phyloP scores from a whole-genome alignment of 768 basidiomycete genomes.

The Pleurotus tuoliensis region DNA sequence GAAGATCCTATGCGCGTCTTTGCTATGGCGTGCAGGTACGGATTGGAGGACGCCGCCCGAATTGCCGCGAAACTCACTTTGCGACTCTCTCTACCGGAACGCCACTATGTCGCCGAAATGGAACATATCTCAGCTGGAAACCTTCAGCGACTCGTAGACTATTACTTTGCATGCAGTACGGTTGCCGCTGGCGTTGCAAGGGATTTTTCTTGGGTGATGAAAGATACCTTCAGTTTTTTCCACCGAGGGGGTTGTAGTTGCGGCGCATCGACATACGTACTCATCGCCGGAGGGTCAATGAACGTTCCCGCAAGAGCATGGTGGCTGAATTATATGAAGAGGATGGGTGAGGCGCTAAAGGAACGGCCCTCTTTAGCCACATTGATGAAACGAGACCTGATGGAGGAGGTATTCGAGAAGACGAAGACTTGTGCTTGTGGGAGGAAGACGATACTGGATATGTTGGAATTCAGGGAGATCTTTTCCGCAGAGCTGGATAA shows the following conservation, averaged over 20 bases:
- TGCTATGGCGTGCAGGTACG: conserved; percentile 15
- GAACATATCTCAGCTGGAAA: conserved; percentile 25
- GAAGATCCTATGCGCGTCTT: conserved; percentile 16
- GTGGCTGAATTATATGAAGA: conserved; percentile 18
- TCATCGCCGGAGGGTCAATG: conserved; percentile 11
- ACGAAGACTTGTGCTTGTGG: conserved; percentile 15
- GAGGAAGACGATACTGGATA: conserved; percentile 14
- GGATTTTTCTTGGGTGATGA: conserved; percentile 16
- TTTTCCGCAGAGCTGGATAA: conserved; percentile 18
- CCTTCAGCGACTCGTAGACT: conserved; percentile 26
- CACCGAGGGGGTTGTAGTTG: conserved; percentile 13
- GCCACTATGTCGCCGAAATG: conserved; percentile 25
- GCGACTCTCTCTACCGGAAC: conserved; percentile 12
- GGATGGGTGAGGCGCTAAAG: conserved; percentile 13
- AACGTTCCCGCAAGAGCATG: conserved; percentile 15
- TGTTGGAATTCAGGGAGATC: conserved; percentile 12
- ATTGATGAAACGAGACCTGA: conserved; percentile 12
- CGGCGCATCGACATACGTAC: background rate
- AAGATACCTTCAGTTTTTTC: conserved; percentile 14
- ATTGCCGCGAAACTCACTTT: conserved; percentile 17
- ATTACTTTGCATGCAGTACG: conserved; percentile 24
- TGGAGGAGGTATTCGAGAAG: conserved; percentile 15
- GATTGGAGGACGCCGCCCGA: conserved; percentile 11
- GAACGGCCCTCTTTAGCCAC: conserved; percentile 14
- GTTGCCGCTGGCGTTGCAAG: conserved; percentile 12